These are phyloP conservation scores for Xerocomellus intermedius DNA, from an alignment of 768 basidiomycete species.

Conservation along the genomic window DNA sequence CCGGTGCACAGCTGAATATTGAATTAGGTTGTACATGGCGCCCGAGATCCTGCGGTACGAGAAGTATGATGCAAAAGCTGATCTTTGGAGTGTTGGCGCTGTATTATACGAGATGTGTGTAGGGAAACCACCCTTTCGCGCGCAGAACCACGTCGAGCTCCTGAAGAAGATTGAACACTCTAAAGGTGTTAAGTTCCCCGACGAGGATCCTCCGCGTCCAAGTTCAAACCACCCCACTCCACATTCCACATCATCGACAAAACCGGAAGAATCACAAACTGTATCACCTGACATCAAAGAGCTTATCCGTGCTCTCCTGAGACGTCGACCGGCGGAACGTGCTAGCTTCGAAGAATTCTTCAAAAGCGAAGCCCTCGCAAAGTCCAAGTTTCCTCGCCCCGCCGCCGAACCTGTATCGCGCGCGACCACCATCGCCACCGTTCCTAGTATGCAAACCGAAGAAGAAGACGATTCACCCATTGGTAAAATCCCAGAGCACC, in stretches of 20 bases:
- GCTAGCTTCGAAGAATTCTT: conserved; percentile 94
- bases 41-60: conserved; percentile 97
- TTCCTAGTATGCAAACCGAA: conserved; percentile 22
- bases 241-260: conserved; percentile 17
- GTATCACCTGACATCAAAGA: conserved; percentile 85
- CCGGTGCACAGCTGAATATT: background rate
- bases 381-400: conserved; percentile 73
- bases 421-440: conserved; percentile 5
- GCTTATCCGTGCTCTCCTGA: conserved; percentile 81
- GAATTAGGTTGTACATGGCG: conserved; percentile 89
- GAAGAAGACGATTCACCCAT: conserved; percentile 33
- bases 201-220: conserved; percentile 65
- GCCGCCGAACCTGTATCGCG: conserved; percentile 14
- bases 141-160: conserved; percentile 94
- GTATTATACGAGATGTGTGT: conserved; percentile 95
- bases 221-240: conserved; percentile 34
- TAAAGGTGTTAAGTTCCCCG: conserved; percentile 92
- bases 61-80: conserved; percentile 97
- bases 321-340: conserved; percentile 79
- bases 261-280: conserved; percentile 47
- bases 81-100: conserved; percentile 97
- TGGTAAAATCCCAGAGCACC: conserved; percentile 65
- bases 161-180: conserved; percentile 89
- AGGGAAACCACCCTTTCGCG: conserved; percentile 92
- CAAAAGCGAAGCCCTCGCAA: conserved; percentile 69